phyloP scores from a whole-genome alignment of 2,329 filamentous ascomycete genomes.

The Monosporascus ibericus region DNA sequence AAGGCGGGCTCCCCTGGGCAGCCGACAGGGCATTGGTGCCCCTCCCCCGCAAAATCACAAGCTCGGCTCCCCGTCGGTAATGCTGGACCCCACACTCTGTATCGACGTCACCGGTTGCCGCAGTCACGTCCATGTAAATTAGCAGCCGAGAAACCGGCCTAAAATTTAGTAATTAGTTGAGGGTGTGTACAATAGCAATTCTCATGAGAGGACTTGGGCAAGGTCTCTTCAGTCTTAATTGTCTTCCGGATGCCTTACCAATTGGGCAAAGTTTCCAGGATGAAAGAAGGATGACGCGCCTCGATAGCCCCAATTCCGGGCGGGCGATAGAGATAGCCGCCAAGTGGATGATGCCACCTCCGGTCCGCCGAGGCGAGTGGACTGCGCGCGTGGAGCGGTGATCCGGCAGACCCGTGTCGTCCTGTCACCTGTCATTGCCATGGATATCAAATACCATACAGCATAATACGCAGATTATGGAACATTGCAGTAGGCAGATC shows the following conservation, averaged over 20 bases:
- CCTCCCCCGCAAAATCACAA: constrained; percentile 51
- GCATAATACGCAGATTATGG: background rate
- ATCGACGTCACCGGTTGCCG: background rate
- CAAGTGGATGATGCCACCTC: background rate
- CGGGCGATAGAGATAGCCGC: background rate
- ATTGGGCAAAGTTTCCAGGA: no score
- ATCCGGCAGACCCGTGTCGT: background rate
- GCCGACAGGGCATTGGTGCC: constrained; percentile 1
- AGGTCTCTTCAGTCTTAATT: no score
- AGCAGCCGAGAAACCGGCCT: no score
- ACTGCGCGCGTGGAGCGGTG: background rate
- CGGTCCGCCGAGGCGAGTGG: background rate
- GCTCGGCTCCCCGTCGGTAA: constrained; percentile 49
- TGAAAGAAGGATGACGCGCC: no score
- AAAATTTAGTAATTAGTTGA: no score
- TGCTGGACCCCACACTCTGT: constrained; percentile 8
- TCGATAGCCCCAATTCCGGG: no score
- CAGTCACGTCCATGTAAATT: no score
- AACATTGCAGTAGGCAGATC: background rate
- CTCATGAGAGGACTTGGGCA: no score
- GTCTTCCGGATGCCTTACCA: no score
- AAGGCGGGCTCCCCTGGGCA: no score
- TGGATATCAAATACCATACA: background rate
- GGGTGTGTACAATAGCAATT: no score
- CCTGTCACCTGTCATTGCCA: no score